Base-by-base conservation (phyloP, 164 flowering plant species). In the Nelumbo lutea region DNA sequence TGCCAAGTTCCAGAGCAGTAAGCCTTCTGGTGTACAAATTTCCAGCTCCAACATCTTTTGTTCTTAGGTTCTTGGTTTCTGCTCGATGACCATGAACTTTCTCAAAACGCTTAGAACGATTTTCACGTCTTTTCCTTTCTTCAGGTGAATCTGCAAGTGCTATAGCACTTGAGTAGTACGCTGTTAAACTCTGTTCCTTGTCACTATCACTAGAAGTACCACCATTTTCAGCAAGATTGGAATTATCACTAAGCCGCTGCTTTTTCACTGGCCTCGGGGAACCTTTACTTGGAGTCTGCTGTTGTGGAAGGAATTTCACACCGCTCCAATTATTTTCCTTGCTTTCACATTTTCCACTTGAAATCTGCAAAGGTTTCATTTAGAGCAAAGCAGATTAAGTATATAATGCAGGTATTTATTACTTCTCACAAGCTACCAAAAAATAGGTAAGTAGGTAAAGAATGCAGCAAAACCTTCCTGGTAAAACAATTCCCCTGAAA, bases 191-290 rank as follows among this genome's bases (percentile, higher is more conserved):
- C 64, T 83, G 88, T 61, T 95, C 99, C 82, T 83, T 86, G 62
- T 95, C 99, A 81, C 99, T 90, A 70, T 88, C 97, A 81, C 96
- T 90, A 50, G 97, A 95, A 67, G 86, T 83, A 80, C 84, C 90
- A 75, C 81, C 88, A 79, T 72, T 83, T 65, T 81, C 85, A 78
- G 80, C 74, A 73, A 74, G 81, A 72, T 15, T 78, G n/a, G 59
- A 63, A 68, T 69, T 77, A 73, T 84, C 85, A 71, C 79, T 71
- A 72, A 89, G 59, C 15, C 97, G 86, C 77, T 79, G 97, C 77
- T 84, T 90, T 83, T 92, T 95, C 58, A 72, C 72, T 71, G 85
- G 86, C 84, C 84, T 83, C 70, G 72, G 83, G 40, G 59, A 60
- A 77, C 63, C 75, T 78, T 80, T 87, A 72, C 68, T 83, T 14